Evolutionary conservation across 345 rosid species (phyloP).

Genomic region (Eucalyptus victrix): DNA sequence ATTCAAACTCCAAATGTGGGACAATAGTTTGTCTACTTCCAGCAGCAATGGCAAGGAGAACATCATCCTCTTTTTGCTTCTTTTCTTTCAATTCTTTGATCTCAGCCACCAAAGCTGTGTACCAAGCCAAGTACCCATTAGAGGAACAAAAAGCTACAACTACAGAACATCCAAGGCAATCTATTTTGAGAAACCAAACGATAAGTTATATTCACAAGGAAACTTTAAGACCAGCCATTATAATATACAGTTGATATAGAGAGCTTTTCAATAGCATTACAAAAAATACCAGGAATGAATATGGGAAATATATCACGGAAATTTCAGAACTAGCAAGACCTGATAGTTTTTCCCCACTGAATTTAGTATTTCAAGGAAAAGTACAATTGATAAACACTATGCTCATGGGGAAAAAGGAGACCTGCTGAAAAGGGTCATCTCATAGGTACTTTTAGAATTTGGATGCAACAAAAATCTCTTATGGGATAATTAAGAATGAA

Average conservation of each 20-base stretch:
- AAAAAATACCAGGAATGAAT: neutral
- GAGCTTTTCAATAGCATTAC: neutral
- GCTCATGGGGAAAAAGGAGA: neutral
- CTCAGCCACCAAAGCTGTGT: constrained; percentile 77
- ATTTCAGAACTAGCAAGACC: neutral
- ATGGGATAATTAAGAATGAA: neutral
- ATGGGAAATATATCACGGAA: neutral
- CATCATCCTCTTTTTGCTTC: constrained; percentile 67
- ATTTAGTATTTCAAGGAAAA: neutral
- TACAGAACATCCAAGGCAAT: neutral
- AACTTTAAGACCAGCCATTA: neutral
- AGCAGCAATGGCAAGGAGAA: constrained; percentile 64
- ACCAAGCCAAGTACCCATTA: neutral
- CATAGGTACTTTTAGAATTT: neutral
- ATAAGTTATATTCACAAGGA: neutral
- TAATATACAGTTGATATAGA: neutral
- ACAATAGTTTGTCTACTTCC: constrained; percentile 61
- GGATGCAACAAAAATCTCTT: neutral
- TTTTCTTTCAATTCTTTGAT: constrained; percentile 88
- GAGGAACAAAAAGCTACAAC: neutral
- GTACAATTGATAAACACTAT: neutral
- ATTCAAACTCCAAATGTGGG: constrained; percentile 70
- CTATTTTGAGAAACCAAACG: neutral
- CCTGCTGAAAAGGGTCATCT: neutral
- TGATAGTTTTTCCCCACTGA: neutral